phyloP scores from a whole-genome alignment of 2,329 filamentous ascomycete genomes.

The Torrubiella hemipterigena region DNA sequence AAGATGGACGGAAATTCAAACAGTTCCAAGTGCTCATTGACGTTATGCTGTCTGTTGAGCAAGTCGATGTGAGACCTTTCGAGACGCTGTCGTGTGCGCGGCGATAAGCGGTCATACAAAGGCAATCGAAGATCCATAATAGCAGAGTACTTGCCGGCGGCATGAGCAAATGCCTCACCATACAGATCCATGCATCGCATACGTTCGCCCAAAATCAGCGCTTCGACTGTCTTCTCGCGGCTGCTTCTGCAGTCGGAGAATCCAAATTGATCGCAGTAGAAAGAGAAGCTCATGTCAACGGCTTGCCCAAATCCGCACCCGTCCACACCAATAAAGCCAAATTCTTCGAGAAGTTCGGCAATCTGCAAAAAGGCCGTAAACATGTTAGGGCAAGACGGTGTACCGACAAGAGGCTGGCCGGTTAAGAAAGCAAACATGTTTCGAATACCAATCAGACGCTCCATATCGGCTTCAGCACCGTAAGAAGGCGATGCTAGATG shows the following conservation, averaged over 20 bases:
- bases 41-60: constrained; percentile 55
- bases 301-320: constrained; percentile 47
- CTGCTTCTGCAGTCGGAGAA: constrained; percentile 72
- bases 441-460: constrained; percentile 45
- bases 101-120: constrained; percentile 58
- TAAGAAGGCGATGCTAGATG: constrained; percentile 21
- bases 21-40: constrained; percentile 63
- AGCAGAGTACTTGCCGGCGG: constrained; percentile 72
- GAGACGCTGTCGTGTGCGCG: constrained; percentile 63
- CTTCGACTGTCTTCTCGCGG: constrained; percentile 80
- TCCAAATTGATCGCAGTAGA: constrained; percentile 64
- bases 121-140: constrained; percentile 55
- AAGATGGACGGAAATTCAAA: constrained; percentile 85
- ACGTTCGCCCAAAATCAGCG: constrained; percentile 75
- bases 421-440: constrained; percentile 57
- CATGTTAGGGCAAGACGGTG: constrained; percentile 34
- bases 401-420: constrained; percentile 50
- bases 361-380: constrained; percentile 45
- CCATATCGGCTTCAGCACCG: constrained; percentile 27
- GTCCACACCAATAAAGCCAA: constrained; percentile 43
- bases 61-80: constrained; percentile 75
- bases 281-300: constrained; percentile 54
- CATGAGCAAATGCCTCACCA: constrained; percentile 85
- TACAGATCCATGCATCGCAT: constrained; percentile 77
- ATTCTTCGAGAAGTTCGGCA: constrained; percentile 40